These are phyloP conservation scores for Leptographium flavum DNA, from an alignment of 2,329 filamentous ascomycete genomes.

Conservation along the genomic window DNA sequence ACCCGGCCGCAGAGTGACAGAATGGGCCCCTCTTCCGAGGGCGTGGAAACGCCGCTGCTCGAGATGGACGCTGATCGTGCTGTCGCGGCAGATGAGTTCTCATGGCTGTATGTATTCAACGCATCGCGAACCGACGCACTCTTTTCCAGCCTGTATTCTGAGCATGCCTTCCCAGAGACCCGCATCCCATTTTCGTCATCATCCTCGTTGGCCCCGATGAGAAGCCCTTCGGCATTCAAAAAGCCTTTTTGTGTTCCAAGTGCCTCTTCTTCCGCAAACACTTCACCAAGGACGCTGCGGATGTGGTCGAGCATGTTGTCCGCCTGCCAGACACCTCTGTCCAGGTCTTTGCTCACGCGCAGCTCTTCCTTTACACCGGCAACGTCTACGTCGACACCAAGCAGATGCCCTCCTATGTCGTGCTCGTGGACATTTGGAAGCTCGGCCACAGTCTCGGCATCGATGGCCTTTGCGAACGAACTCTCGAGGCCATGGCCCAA, in stretches of 20 bases:
- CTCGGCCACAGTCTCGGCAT: constrained; percentile 36
- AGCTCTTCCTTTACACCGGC: constrained; percentile 40
- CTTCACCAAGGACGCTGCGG: constrained; percentile 22
- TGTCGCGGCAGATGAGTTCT: constrained; percentile 10
- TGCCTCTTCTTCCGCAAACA: constrained; percentile 32
- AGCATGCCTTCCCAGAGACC: constrained; percentile 23
- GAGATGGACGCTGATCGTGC: neutral
- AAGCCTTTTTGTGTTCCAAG: constrained; percentile 40
- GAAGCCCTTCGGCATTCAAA: constrained; percentile 41
- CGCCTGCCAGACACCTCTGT: constrained; percentile 31
- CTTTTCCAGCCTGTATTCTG: neutral
- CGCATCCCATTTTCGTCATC: constrained; percentile 41
- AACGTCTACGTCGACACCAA: constrained; percentile 27
- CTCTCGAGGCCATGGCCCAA: constrained; percentile 43
- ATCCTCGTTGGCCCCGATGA: constrained; percentile 37
- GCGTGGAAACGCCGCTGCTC: neutral
- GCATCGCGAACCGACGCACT: neutral
- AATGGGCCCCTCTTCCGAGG: neutral
- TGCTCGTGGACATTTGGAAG: constrained; percentile 42
- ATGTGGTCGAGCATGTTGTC: constrained; percentile 34
- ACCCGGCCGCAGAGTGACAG: neutral
- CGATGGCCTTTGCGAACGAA: constrained; percentile 39
- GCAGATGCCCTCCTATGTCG: constrained; percentile 35
- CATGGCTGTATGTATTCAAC: constrained; percentile 15
- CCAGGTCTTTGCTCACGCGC: constrained; percentile 39